Base-by-base conservation (phyloP, 2,329 filamentous ascomycete species). In the Penicillium hesseltinei region DNA sequence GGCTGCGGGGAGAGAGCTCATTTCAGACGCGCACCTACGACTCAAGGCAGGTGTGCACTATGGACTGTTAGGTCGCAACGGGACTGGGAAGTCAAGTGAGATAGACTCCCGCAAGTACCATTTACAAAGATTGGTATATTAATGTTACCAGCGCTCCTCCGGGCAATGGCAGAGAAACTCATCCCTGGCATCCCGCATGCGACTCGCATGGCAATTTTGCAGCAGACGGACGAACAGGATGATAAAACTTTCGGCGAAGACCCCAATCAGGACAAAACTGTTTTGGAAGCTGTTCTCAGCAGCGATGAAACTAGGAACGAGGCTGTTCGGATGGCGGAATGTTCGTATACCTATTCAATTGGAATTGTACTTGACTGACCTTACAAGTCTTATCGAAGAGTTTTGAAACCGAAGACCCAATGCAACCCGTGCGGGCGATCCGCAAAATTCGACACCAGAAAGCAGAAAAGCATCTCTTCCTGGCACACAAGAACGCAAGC, bases 11-110 rank as follows among this genome's bases (percentile, higher is more conserved):
- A 61, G 64, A 48, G 90, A 94, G 70, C 83, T 95, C 6, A 78
- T 95, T 3, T 79, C 79, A 10, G 84, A 88, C 70, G 88, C 88
- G 1, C 86, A 86, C 56, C 75, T 95, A 36, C 84, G 86, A 25
- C 76, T 95, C 3, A 90, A 93, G 62, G 84, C 86, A 49, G 88
- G 89, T 0, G 80, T 86, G 45, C 82, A 89, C 59, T 95, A 95
- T 78, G 90, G 90, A 0, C 78, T 95, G 2, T 80, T 93, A 21
- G 91, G 91, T 0, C 82, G 89, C 7, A 95, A 95, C 73, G 91
- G 91, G 0, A 88, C 87, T 2, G 91, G 91, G 6, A 95, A 95
- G 70, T 92, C 89, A 4, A 93, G 86, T 88, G 73, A 23, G 67
- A 55, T 2, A 25, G 19, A 21, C 19, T 4, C 19, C 6, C 27